Evolutionary conservation across 2,329 filamentous ascomycete species (phyloP).

Genomic region (Colletotrichum magnum): DNA sequence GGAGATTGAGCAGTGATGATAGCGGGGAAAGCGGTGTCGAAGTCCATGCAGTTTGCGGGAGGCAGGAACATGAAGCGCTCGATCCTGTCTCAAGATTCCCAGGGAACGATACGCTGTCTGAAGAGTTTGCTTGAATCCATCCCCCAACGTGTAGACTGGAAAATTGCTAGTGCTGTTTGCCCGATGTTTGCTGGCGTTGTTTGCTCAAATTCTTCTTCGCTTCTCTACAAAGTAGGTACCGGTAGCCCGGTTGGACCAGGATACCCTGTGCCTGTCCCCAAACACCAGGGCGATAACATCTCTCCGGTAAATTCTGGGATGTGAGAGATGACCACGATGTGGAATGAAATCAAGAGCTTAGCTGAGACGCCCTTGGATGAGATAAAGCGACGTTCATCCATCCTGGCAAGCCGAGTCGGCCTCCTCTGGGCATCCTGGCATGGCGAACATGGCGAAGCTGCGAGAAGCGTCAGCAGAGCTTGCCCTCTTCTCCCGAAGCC

Average conservation of each 20-base stretch:
- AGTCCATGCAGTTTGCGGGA: background rate
- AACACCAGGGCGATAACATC: slow-evolving; percentile 3
- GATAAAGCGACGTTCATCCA: background rate
- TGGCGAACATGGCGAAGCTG: background rate
- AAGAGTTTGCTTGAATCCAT: background rate
- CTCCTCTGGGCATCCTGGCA: background rate
- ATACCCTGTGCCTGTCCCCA: slow-evolving; percentile 10
- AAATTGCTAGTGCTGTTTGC: slow-evolving; percentile 20
- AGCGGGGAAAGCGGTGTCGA: background rate
- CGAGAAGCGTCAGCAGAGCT: background rate
- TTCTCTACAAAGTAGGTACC: background rate
- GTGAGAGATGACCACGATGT: slow-evolving; percentile 2
- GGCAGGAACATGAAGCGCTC: background rate
- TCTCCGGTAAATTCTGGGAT: background rate
- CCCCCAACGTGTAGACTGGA: background rate
- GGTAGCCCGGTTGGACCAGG: slow-evolving; percentile 10
- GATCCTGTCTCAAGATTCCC: background rate
- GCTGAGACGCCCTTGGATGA: slow-evolving; percentile 1
- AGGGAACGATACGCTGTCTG: background rate
- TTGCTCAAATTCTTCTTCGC: slow-evolving; percentile 12
- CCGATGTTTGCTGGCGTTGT: slow-evolving; percentile 12
- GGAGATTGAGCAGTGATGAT: background rate
- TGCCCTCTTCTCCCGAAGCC: background rate
- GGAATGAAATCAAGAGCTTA: background rate
- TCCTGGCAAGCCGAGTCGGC: background rate